Conservation (phyloP, 192 early-diverging fungal genomes). For the Geranomyces variabilis region DNA sequence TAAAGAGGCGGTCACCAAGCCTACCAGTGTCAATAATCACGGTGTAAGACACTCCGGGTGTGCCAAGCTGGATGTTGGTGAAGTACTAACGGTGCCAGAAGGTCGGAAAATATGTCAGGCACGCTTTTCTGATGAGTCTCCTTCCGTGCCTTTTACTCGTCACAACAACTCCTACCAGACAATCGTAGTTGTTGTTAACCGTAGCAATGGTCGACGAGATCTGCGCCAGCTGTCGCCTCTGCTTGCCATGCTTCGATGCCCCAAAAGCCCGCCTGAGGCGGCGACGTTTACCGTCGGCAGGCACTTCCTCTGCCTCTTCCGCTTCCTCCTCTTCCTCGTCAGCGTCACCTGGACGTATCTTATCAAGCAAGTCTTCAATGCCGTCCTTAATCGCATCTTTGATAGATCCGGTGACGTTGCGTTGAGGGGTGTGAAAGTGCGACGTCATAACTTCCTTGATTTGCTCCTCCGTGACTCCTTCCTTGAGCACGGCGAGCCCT, state of each 20-base stretch:
- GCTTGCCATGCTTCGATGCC: slow-evolving; percentile 2
- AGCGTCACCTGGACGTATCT: not conserved
- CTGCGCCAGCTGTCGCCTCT: not conserved
- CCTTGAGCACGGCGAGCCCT: slow-evolving; percentile 4
- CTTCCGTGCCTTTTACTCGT: no score
- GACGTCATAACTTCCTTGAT: slow-evolving; percentile 3
- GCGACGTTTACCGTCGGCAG: not conserved
- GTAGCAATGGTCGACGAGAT: not conserved
- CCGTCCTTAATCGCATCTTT: slow-evolving; percentile 7
- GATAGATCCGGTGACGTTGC: slow-evolving; percentile 4
- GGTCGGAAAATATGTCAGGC: no score
- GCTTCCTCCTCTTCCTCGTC: slow-evolving; percentile 30
- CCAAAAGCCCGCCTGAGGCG: not conserved
- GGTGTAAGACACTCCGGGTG: slow-evolving; percentile 4
- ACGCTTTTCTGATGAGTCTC: no score
- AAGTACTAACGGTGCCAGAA: slow-evolving; percentile 26
- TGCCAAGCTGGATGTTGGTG: slow-evolving; percentile 23
- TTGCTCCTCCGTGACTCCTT: slow-evolving; percentile 18
- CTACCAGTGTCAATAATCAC: slow-evolving; percentile 34
- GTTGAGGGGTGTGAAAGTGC: not conserved
- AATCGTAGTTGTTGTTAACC: slow-evolving; percentile 8
- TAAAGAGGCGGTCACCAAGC: not conserved
- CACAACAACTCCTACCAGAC: not conserved
- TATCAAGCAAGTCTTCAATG: slow-evolving; percentile 3
- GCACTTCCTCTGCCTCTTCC: slow-evolving; percentile 1